Conservation (phyloP, 2,329 filamentous ascomycete species). For the Leptographium lundbergii region DNA sequence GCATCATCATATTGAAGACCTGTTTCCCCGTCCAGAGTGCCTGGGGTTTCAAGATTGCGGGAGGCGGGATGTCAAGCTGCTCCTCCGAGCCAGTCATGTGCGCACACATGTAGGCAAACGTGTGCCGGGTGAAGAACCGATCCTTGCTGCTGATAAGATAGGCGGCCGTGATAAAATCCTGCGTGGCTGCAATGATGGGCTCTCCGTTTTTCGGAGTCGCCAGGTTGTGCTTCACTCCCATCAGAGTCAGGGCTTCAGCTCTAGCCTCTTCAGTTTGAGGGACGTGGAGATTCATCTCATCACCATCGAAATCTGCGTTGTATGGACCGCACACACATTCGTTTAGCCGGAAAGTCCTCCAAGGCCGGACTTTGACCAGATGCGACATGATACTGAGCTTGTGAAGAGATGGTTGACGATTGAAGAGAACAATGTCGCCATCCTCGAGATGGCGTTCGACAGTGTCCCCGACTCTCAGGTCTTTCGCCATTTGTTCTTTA, state of each 20-base stretch:
- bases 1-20: conserved; percentile 72
- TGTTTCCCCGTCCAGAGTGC: conserved; percentile 92
- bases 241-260: conserved; percentile 87
- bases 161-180: conserved; percentile 96
- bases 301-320: conserved; percentile 97
- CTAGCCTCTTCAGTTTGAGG: conserved; percentile 95
- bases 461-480: conserved; percentile 70
- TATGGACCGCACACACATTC: conserved; percentile 98
- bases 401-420: conserved; percentile 92
- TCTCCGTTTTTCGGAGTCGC: conserved; percentile 95
- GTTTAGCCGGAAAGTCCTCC: conserved; percentile 92
- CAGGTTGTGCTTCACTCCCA: conserved; percentile 96
- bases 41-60: conserved; percentile 74
- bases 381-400: conserved; percentile 98
- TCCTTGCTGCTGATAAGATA: conserved; percentile 89
- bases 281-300: conserved; percentile 98
- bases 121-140: conserved; percentile 76
- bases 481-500: conserved; percentile 55
- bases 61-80: conserved; percentile 73
- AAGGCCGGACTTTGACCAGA: conserved; percentile 82
- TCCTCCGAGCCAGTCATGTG: conserved; percentile 73
- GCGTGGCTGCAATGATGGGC: conserved; percentile 96
- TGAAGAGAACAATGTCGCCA: conserved; percentile 92
- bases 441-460: conserved; percentile 94
- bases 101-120: conserved; percentile 80